Evolutionary conservation across 106 monocot species (phyloP), one percentile per base, ranked within the genome.

Genomic region (Dactylorhiza incarnata): DNA sequence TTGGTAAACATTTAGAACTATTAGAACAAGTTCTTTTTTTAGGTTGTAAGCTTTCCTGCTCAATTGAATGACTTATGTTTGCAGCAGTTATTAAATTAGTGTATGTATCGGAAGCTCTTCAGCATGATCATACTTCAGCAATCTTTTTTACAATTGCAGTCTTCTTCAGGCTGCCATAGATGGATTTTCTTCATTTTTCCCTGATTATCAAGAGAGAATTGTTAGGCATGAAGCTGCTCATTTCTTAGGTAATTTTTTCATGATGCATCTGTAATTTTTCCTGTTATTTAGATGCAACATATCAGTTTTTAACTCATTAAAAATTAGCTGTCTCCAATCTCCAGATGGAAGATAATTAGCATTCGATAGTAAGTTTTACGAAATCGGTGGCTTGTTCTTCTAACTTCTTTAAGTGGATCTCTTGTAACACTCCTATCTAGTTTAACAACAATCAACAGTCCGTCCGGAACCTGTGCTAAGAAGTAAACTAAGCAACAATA

Each of bases 141-240:
- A 15, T 69, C 5, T 17, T 69, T 29, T 72, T 16, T 68, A 47
- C 77, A 68, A 13, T 66, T 85, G 49, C 66, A 94, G 97, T 68
- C 94, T 94, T 81, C 91, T 94, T 76, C 97, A 99, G 78, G 97
- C 91, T 80, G 89, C 86, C 82, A 99, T 94, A 75, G 88, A 85
- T 79, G 89, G 84, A 17, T 94, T 99, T 85, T 99, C 97, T 44
- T 85, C 91, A 12, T 87, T 94, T 81, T 94, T 91, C n/a, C 91
- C 97, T 76, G 94, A 99, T 74, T 94, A 94, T 72, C 91, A 91
- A 85, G 94, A 94, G 56, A 89, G 97, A 65, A 89, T 91, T 81
- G 84, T 84, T 55, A 76, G 89, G 47, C 97, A 99, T 85, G 97
- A 99, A 87, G 97, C 97, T 73, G 91, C 97, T 80, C 97, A 99